These are phyloP conservation scores for Apiospora koreana DNA, from an alignment of 2,329 filamentous ascomycete species.

Conservation along the genomic window DNA sequence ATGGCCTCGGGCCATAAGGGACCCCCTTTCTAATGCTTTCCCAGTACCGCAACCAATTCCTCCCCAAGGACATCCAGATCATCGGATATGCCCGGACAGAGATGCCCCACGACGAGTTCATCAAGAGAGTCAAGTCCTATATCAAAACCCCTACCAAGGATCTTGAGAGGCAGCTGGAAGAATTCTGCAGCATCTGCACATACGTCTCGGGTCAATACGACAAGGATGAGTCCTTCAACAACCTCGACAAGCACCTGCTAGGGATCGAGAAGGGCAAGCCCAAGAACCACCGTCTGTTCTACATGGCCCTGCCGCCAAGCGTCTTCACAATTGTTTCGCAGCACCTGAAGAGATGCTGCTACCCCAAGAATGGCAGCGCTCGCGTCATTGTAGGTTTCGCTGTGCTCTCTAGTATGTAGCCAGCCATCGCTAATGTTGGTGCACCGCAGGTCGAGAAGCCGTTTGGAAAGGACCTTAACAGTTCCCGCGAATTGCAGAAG, in stretches of 20 bases:
- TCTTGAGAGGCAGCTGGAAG: slow-evolving; percentile 89
- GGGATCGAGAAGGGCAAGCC: slow-evolving; percentile 79
- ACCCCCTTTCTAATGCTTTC: slow-evolving; percentile 21
- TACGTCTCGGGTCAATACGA: slow-evolving; percentile 99
- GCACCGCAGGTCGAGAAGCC: slow-evolving; percentile 87
- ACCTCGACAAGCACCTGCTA: slow-evolving; percentile 82
- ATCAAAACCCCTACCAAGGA: slow-evolving; percentile 99
- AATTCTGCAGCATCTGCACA: slow-evolving; percentile 85
- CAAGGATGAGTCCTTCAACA: slow-evolving; percentile 89
- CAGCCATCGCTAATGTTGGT: neutral
- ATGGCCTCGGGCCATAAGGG: neutral
- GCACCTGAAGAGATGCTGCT: slow-evolving; percentile 96
- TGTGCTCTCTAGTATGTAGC: too few species aligned
- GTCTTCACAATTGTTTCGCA: slow-evolving; percentile 98
- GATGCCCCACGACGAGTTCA: slow-evolving; percentile 97
- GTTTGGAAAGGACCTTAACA: slow-evolving; percentile 94
- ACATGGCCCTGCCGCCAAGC: slow-evolving; percentile 97
- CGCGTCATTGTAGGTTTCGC: slow-evolving; percentile 78
- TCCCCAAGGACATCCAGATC: slow-evolving; percentile 94
- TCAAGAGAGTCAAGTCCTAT: slow-evolving; percentile 92
- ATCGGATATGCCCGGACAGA: slow-evolving; percentile 99
- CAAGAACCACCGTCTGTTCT: slow-evolving; percentile 92
- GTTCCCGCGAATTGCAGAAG: slow-evolving; percentile 91
- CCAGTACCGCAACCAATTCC: slow-evolving; percentile 97
- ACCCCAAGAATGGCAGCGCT: slow-evolving; percentile 85